Conservation (phyloP, 768 basidiomycete genomes). For the Rossbeevera mucosa region DNA sequence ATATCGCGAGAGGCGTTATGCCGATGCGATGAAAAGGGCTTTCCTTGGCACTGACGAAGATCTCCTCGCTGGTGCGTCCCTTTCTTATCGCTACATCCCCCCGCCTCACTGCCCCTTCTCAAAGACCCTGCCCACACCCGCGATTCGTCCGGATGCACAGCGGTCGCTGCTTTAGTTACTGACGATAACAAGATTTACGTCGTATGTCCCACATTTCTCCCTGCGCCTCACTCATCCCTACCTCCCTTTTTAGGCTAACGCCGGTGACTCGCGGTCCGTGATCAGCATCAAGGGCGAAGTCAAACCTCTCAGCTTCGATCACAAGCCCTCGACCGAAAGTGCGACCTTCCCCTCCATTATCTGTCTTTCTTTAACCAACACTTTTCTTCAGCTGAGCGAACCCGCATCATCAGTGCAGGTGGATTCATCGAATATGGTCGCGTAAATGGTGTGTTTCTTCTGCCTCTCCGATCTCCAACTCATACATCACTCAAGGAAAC, state of each 20-base stretch:
- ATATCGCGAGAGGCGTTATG: conserved; percentile 68
- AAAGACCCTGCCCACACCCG: conserved; percentile 80
- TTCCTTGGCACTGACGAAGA: conserved; percentile 96
- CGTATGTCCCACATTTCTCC: conserved; percentile 42
- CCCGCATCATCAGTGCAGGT: conserved; percentile 83
- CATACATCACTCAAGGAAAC: conserved; percentile 58
- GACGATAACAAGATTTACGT: conserved; percentile 73
- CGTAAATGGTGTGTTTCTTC: conserved; percentile 73
- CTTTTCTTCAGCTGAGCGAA: conserved; percentile 60
- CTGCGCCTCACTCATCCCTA: conserved; percentile 1
- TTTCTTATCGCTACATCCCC: conserved; percentile 1
- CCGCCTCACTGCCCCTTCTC: conserved; percentile 3
- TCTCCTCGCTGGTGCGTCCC: conserved; percentile 67
- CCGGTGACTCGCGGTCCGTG: conserved; percentile 93
- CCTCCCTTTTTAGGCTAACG: conserved; percentile 72
- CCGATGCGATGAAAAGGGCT: conserved; percentile 75
- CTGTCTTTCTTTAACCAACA: not conserved
- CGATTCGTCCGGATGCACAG: conserved; percentile 96
- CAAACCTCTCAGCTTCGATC: conserved; percentile 88
- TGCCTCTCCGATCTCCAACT: not conserved
- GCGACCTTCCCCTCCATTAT: conserved; percentile 24
- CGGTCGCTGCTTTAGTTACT: conserved; percentile 83
- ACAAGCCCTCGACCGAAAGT: conserved; percentile 90
- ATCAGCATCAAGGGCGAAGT: conserved; percentile 80
- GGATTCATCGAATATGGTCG: conserved; percentile 96